These are phyloP conservation scores for Fusarium nodosum DNA, from an alignment of 2,329 filamentous ascomycete species.

Conservation along the genomic window DNA sequence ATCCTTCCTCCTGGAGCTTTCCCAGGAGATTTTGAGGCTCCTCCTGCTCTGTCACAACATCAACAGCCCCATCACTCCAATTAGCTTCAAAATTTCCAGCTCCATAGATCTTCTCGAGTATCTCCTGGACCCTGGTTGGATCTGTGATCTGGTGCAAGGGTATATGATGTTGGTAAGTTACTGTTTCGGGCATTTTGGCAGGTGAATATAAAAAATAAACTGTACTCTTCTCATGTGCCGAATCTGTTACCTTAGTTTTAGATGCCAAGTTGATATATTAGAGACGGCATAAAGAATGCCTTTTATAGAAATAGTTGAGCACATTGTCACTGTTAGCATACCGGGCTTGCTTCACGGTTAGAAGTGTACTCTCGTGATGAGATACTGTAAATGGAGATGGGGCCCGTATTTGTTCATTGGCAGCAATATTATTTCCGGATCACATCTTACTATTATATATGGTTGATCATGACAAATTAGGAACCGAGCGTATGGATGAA, in stretches of 20 bases:
- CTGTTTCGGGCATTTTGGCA: not conserved
- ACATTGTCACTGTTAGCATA: not conserved
- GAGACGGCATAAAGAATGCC: not conserved
- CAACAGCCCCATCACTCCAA: not conserved
- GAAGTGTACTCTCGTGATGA: not conserved
- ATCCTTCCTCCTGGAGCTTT: not conserved
- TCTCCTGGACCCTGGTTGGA: not conserved
- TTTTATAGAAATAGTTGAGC: not conserved
- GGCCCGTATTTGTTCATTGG: not conserved
- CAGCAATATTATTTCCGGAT: rapidly evolving
- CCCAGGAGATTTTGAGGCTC: not conserved
- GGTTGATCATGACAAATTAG: not conserved
- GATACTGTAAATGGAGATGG: no score
- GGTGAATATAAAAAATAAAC: no score
- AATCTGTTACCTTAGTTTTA: not conserved
- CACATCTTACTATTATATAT: not conserved
- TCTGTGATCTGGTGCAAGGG: not conserved
- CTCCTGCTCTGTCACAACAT: not conserved
- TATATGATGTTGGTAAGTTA: not conserved
- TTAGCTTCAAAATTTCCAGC: not conserved
- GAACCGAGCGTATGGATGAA: not conserved
- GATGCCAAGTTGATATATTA: not conserved
- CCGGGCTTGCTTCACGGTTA: not conserved
- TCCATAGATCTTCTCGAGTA: conserved; percentile 6
- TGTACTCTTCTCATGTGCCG: not conserved